Conservation (phyloP, 805 yeast species). For the Myxozyma neglecta region DNA sequence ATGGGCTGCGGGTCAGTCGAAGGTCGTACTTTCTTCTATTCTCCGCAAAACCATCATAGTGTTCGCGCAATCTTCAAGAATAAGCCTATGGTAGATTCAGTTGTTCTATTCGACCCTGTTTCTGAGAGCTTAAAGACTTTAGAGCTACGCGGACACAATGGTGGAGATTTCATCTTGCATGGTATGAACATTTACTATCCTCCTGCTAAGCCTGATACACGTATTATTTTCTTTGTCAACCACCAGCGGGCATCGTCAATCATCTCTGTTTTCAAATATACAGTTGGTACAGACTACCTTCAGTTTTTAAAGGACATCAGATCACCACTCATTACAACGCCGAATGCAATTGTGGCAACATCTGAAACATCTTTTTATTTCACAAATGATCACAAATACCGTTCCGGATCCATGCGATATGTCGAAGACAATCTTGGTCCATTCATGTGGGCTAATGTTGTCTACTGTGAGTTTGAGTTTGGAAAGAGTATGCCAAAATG, state of each 20-base stretch:
- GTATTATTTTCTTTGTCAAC: slow-evolving; percentile 15
- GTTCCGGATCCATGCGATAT: not conserved
- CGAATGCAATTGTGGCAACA: slow-evolving; percentile 11
- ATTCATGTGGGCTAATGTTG: slow-evolving; percentile 15
- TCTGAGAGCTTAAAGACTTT: not conserved
- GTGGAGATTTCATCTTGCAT: slow-evolving; percentile 12
- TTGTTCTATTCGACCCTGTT: slow-evolving; percentile 9
- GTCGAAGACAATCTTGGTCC: slow-evolving; percentile 16
- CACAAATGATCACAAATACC: slow-evolving; percentile 19
- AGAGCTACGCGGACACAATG: not conserved
- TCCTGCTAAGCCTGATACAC: slow-evolving; percentile 3
- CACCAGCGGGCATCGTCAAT: slow-evolving; percentile 12
- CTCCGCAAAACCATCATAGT: slow-evolving; percentile 13
- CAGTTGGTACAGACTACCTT: slow-evolving; percentile 1
- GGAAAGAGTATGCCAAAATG: not conserved
- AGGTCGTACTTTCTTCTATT: slow-evolving; percentile 10
- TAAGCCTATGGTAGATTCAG: not conserved
- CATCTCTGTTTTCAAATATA: slow-evolving; percentile 11
- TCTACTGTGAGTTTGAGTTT: slow-evolving; percentile 1
- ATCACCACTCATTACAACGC: slow-evolving; percentile 8
- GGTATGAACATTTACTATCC: slow-evolving; percentile 17
- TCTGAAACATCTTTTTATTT: slow-evolving; percentile 16
- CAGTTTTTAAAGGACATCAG: slow-evolving; percentile 1
- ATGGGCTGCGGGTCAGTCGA: slow-evolving; percentile 20
- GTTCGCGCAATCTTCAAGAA: not conserved